These are phyloP conservation scores for Ichthyophthirius multifiliis DNA, from an alignment of 169 alveolate genomes.

Conservation along the genomic window DNA sequence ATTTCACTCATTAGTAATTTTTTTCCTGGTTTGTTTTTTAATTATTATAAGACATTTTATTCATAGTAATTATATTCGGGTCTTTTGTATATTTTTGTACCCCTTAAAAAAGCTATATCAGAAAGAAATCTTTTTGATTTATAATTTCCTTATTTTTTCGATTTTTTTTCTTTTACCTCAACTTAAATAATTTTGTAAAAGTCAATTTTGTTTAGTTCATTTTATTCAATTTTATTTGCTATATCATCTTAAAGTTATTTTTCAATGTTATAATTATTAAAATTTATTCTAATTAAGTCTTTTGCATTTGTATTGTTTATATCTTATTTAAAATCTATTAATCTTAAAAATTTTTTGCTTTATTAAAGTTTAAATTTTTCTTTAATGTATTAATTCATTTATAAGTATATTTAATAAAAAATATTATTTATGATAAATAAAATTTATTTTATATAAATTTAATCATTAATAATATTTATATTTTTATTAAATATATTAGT, in stretches of 20 bases:
- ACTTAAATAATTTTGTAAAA: background rate
- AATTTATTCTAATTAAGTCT: too few relatives aligned
- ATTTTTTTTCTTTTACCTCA: background rate
- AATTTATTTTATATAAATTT: too few relatives aligned
- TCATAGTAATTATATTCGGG: background rate
- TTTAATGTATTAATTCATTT: too few relatives aligned
- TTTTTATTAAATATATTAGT: too few relatives aligned
- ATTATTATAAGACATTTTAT: background rate
- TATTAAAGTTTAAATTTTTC: too few relatives aligned
- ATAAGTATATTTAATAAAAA: too few relatives aligned
- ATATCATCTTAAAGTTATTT: background rate
- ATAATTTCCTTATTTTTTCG: background rate
- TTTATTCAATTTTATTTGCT: background rate
- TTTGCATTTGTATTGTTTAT: too few relatives aligned
- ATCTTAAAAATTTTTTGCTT: too few relatives aligned
- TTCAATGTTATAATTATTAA: too few relatives aligned
- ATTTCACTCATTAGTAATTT: background rate
- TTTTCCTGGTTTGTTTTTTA: background rate
- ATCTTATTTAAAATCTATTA: too few relatives aligned
- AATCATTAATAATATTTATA: too few relatives aligned
- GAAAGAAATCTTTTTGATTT: constrained; percentile 1
- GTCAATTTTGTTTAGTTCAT: background rate
- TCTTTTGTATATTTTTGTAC: background rate
- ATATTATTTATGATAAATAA: too few relatives aligned
- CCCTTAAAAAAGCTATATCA: background rate